These are phyloP conservation scores for Hyaloscypha finlandica DNA, from an alignment of 495 filamentous ascomycete species.

Conservation along the genomic window DNA sequence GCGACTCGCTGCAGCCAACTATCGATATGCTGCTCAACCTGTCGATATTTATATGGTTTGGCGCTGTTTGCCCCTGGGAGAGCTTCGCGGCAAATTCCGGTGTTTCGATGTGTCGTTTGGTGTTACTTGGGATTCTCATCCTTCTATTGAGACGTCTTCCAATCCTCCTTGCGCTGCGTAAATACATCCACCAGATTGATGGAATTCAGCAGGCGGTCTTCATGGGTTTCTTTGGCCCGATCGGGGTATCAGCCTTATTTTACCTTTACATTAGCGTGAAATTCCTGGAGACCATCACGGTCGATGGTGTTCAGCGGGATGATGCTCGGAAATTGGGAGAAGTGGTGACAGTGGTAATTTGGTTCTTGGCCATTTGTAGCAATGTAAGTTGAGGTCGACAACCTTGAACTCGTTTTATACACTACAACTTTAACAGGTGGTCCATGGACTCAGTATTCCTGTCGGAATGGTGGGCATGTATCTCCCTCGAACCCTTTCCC, in stretches of 20 bases:
- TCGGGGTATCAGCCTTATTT: constrained; percentile 86
- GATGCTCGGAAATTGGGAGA: constrained; percentile 68
- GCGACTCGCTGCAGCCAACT: constrained; percentile 86
- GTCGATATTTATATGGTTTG: constrained; percentile 87
- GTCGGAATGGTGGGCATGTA: constrained; percentile 79
- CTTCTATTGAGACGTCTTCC: constrained; percentile 78
- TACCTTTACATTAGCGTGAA: constrained; percentile 79
- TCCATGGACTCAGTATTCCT: constrained; percentile 86
- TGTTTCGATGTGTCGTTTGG: constrained; percentile 73
- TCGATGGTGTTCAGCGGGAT: constrained; percentile 59
- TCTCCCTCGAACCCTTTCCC: constrained; percentile 72
- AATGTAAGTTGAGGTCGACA: constrained; percentile 61
- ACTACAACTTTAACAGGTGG: constrained; percentile 53
- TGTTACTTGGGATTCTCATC: constrained; percentile 74
- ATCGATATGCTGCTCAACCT: constrained; percentile 81
- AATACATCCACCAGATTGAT: constrained; percentile 77
- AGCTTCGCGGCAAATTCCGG: constrained; percentile 65
- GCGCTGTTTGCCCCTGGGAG: constrained; percentile 81
- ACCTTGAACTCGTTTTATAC: neutral
- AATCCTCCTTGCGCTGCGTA: constrained; percentile 69
- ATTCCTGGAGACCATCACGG: constrained; percentile 58
- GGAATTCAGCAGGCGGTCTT: constrained; percentile 71
- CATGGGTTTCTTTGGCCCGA: constrained; percentile 92
- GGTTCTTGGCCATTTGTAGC: constrained; percentile 83
- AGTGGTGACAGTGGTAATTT: constrained; percentile 69